phyloP scores from a whole-genome alignment of 2,329 filamentous ascomycete species.

The Chrysoporthe puriensis region DNA sequence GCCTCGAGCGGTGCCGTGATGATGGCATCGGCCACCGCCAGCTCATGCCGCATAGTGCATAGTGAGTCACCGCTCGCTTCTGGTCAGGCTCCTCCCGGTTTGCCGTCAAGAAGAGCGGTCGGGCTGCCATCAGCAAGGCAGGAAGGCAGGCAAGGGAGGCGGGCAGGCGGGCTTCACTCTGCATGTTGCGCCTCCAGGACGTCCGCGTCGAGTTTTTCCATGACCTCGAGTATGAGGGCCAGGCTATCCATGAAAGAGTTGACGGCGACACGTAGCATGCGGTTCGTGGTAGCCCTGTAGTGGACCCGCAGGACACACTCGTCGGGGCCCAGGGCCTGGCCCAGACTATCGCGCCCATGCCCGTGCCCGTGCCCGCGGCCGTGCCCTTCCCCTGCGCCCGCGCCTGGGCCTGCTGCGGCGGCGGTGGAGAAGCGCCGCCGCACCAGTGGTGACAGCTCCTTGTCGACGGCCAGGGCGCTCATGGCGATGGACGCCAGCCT shows the following conservation, averaged over 20 bases:
- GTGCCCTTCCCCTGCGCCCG: background rate
- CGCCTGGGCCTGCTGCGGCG: background rate
- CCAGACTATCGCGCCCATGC: conserved; percentile 1
- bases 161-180: background rate
- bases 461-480: conserved; percentile 78
- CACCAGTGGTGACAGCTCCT: conserved; percentile 74
- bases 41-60: background rate
- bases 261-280: conserved; percentile 94
- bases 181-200: conserved; percentile 56
- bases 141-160: background rate
- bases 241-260: conserved; percentile 96
- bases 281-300: conserved; percentile 88
- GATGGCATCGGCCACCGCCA: conserved; percentile 3
- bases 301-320: conserved; percentile 66
- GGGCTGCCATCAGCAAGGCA: background rate
- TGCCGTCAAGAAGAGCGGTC: background rate
- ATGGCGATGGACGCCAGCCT: conserved; percentile 79
- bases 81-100: background rate
- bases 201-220: conserved; percentile 88
- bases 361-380: background rate
- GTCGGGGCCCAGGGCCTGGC: background rate
- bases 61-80: conserved; percentile 7
- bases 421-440: conserved; percentile 31
- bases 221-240: conserved; percentile 81
- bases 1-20: background rate